phyloP scores from a whole-genome alignment of 148 eudicot genomes.

The Fallopia convolvulus region DNA sequence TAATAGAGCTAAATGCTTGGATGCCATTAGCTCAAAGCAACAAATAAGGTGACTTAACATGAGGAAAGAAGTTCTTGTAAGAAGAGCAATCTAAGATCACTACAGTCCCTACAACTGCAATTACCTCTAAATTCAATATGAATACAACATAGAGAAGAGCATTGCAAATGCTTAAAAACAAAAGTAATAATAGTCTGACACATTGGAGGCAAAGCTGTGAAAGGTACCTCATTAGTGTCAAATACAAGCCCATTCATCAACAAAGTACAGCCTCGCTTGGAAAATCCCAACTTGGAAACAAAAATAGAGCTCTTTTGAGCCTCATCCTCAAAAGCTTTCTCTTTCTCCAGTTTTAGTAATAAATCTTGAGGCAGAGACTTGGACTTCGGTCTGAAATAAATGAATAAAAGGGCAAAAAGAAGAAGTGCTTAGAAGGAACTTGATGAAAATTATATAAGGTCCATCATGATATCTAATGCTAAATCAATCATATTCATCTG shows the following conservation, averaged over 20 bases:
- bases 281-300: conserved; percentile 75
- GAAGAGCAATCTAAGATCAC: background rate
- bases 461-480: conserved; percentile 6
- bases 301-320: conserved; percentile 75
- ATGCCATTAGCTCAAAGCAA: background rate
- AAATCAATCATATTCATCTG: background rate
- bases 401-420: background rate
- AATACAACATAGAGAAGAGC: background rate
- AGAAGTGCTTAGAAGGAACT: background rate
- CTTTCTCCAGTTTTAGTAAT: conserved; percentile 61
- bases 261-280: conserved; percentile 59
- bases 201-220: background rate
- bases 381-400: conserved; percentile 47
- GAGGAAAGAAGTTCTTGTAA: background rate
- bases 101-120: background rate
- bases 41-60: background rate
- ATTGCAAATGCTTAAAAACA: background rate
- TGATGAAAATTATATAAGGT: background rate
- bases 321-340: conserved; percentile 46
- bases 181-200: background rate
- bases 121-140: background rate
- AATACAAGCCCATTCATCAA: conserved; percentile 87
- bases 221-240: conserved; percentile 66
- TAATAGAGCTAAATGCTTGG: background rate
- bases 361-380: conserved; percentile 82